Evolutionary conservation across 768 basidiomycete species (phyloP), one percentile per base, ranked within the genome.

Genomic region (Psilocybe cubensis): DNA sequence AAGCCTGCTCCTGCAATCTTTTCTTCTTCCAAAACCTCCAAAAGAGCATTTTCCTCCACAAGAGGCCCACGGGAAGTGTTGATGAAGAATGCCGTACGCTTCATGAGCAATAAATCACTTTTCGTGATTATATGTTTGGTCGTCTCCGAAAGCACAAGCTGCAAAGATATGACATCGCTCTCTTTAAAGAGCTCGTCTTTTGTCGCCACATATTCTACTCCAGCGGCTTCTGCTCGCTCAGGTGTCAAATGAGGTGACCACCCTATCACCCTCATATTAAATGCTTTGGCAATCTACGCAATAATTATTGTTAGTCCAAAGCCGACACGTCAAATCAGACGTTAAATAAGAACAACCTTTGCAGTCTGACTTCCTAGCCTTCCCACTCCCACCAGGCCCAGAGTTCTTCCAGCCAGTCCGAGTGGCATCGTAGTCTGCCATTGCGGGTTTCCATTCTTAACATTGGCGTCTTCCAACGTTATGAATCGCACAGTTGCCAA

Each of bases 1-100:
- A 89, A 66, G 0, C 83, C 87, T 0, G 82, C 87, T 0, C 85
- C 87, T 2, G 78, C 77, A 31, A 89, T 85, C 42, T 59, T 71
- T 38, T 74, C 76, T 29, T 77, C 65, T 54, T 75, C 67, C 57
- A 88, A 65, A 2, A 74, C 76, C 3, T 82, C 68, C 8, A 88
- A 57, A 29, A 91, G 65, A 0, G 81, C 87, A 0, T 49, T 60
- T 61, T 88, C 87, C 52, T 89, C 82, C 4, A 91, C 79, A 18
- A 91, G 66, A 2, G 85, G 85, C 0, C 89, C 88, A 52, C 88
- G 70, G 2, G 83, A 83, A 0, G 88, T 87, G 64, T 89, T 91
- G 65, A 89, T 79, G 53, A 89, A 74, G 63, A 85, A 77, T 0
- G 86, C 79, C 2, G 81, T 76, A 0, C 78, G 71, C 64, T 86